Evolutionary conservation across 1,284 basidiomycete species (phyloP).

Genomic region (Laetiporus sulphureus): DNA sequence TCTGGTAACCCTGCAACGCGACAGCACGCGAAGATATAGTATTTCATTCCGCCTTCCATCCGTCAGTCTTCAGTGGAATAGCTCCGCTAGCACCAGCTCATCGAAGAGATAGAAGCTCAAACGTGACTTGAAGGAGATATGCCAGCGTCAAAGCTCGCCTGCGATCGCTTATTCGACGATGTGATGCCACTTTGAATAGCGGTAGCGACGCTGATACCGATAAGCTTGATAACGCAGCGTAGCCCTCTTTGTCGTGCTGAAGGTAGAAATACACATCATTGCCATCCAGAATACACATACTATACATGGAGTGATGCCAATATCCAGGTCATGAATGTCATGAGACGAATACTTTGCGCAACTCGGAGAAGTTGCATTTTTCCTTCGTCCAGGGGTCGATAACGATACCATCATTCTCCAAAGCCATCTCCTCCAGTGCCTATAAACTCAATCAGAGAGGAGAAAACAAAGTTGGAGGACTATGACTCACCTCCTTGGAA

Average conservation of each 20-base stretch:
- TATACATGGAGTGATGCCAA: not conserved
- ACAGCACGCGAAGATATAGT: not conserved
- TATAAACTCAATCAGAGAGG: slow-evolving; percentile 23
- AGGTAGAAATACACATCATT: not conserved
- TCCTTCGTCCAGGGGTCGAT: slow-evolving; percentile 76
- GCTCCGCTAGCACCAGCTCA: too few relatives aligned
- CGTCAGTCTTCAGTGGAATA: too few relatives aligned
- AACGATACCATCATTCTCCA: slow-evolving; percentile 66
- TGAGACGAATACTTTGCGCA: slow-evolving; percentile 88
- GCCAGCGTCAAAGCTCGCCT: too few relatives aligned
- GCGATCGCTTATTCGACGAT: not conserved
- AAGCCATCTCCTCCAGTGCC: slow-evolving; percentile 82
- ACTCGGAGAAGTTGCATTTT: slow-evolving; percentile 53
- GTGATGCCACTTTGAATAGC: not conserved
- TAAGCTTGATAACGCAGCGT: not conserved
- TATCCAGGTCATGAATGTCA: too few relatives aligned
- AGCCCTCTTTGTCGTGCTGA: too few relatives aligned
- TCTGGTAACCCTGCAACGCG: not conserved
- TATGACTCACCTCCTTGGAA: slow-evolving; percentile 68
- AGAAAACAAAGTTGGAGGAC: not conserved
- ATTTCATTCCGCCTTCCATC: too few relatives aligned
- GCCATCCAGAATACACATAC: not conserved
- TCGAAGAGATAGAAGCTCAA: too few relatives aligned
- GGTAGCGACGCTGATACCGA: not conserved
- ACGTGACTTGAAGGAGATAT: too few relatives aligned